Base-by-base conservation (phyloP, 2,329 filamentous ascomycete species). In the Ophiocordyceps camponoti-floridani region DNA sequence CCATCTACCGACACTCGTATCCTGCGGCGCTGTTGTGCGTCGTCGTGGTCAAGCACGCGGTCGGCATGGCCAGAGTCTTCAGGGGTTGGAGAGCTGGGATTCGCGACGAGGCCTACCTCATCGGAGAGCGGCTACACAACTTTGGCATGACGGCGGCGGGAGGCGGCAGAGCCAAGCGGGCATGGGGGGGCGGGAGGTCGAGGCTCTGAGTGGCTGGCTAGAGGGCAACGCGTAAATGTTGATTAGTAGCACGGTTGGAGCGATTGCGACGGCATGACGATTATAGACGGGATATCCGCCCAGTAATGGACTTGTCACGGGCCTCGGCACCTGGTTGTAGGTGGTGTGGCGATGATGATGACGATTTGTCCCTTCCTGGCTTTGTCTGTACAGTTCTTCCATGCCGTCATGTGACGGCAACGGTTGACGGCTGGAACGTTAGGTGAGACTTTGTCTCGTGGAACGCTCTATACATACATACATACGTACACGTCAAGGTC, bases 51-150 rank as follows among this genome's bases (percentile, higher is more conserved):
- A 60, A 53, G 45, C 60, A 69, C 28, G 57, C 63, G 2, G 55
- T 73, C 55, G 69, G 72, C 11, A 57, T 80, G n/a, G 56, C 73
- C 9, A 63, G 72, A 41, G 72, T 85, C 44, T 72, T 91, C 44
- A 73, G 75, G 42, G 67, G 76, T 18, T 96, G 89, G 88, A 77
- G 84, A 53, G 70, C 79, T 46, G 76, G 81, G 47, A 86, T 98
- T 42, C 72, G 86, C 37, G 93, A 98, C 59, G 93, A 98, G 62
- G 88, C 94, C 0, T 98, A 98, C 59, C 67, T 98, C 41, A 91
- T 96, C 56, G 91, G 91, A 2, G 89, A 98, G 65, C 69, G 88
- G 47, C 63, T 98, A 55, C 93, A 98, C 64, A 98, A 98, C 60
- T 94, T 95, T 62, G 84, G 86, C 4, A 60, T 61, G 2, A 62